phyloP scores from a whole-genome alignment of 345 rosid genomes.

The Sisymbrium altissimum region DNA sequence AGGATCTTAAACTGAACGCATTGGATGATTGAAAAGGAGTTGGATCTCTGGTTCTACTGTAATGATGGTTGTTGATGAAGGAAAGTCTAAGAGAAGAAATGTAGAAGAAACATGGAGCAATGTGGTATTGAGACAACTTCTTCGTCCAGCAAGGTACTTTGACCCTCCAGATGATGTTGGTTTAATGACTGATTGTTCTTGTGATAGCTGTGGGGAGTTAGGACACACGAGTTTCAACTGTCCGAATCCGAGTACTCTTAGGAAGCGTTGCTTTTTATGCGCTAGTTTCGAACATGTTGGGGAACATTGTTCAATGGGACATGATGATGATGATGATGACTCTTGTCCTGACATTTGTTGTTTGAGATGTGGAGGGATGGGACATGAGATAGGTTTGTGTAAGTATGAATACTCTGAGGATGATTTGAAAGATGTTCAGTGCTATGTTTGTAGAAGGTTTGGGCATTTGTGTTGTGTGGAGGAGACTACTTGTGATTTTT shows the following conservation, averaged over 20 bases:
- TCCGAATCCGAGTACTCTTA: slow-evolving; percentile 27
- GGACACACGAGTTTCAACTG: background rate
- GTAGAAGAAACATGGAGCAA: no score
- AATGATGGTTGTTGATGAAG: no score
- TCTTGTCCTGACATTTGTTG: slow-evolving; percentile 49
- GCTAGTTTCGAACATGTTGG: slow-evolving; percentile 81
- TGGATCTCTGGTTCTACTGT: no score
- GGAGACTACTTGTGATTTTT: slow-evolving; percentile 33
- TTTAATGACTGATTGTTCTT: background rate
- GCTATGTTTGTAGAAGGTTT: slow-evolving; percentile 68
- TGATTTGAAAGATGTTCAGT: slow-evolving; percentile 84
- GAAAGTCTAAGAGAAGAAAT: background rate
- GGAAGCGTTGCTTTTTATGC: slow-evolving; percentile 73
- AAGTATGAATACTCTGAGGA: slow-evolving; percentile 46
- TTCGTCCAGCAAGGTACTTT: background rate
- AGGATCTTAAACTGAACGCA: no score
- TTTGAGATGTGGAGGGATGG: slow-evolving; percentile 73
- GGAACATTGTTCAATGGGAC: slow-evolving; percentile 68
- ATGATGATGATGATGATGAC: slow-evolving; percentile 53
- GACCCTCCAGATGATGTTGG: background rate
- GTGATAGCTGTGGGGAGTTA: background rate
- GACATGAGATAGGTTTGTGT: slow-evolving; percentile 89
- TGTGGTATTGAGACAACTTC: background rate
- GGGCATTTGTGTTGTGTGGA: slow-evolving; percentile 76
- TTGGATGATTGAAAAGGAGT: no score